Base-by-base conservation (phyloP, 257 asterid species). In the Ilex asprella region DNA sequence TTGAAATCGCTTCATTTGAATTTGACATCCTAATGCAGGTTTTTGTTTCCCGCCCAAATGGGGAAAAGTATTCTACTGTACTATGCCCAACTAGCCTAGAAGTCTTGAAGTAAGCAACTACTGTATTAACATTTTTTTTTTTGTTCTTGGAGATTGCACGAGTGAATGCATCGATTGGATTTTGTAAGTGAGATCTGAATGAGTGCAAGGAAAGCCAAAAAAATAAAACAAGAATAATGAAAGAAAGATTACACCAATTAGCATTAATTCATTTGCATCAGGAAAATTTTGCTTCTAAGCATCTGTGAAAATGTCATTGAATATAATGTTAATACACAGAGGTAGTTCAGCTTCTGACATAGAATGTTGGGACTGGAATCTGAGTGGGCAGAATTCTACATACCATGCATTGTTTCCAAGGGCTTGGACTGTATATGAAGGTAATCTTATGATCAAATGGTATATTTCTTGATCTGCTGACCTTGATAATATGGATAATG, bases 371-470 rank as follows among this genome's bases (percentile, higher is more conserved):
- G 99, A 89, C 83, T 93, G 99, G 99, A 82, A 73, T 47, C 81
- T 93, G 62, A 73, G 68, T 50, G 99, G 99, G 50, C 63, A 71
- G 61, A 73, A 73, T 31, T 93, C 87, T 32, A 82, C 94, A 16
- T 93, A 89, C 83, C 97, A 93, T 89, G 99, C 92, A 57, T 68
- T 93, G 78, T 93, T 62, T 76, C 99, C 99, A 5, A 85, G 99
- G 79, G 81, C 99, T n/a, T 93, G 99, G 99, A 93, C 99, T 35
- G 94, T 86, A 32, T 89, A 89, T 63, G 88, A 89, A 65, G 96
- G 97, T 93, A 85, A 67, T 61, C 55, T 60, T 65, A 55, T 71
- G 30, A 58, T 76, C 39, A 58, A 58, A 56, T 60, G 46, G 51
- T 64, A n/a, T 51, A 63, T 49, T 79, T 41, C 32, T 43, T 72